phyloP scores from a whole-genome alignment of 2,329 filamentous ascomycete genomes.

The Thielaviopsis ethacetica region DNA sequence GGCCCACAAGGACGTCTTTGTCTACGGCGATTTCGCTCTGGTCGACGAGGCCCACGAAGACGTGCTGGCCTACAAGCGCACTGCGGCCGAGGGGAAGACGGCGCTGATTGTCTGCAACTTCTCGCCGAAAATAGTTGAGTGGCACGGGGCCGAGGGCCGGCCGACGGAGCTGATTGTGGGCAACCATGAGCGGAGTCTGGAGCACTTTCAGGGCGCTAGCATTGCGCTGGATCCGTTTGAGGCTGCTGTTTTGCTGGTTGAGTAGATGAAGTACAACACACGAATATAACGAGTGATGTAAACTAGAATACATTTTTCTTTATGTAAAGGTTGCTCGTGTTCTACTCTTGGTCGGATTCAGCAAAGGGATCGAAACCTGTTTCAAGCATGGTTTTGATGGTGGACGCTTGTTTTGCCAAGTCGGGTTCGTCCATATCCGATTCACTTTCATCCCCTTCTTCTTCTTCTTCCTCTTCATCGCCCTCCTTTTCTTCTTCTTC shows the following conservation, averaged over 20 bases:
- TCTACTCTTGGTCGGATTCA: neutral
- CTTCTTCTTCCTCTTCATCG: constrained; percentile 1
- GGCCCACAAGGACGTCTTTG: constrained; percentile 41
- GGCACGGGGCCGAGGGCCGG: constrained; percentile 16
- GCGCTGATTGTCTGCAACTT: constrained; percentile 26
- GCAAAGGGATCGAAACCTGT: neutral
- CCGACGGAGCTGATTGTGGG: constrained; percentile 22
- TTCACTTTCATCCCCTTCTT: neutral
- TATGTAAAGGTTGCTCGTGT: too few species aligned
- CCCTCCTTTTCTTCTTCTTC: constrained; percentile 17
- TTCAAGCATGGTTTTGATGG: neutral
- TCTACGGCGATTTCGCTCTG: constrained; percentile 38
- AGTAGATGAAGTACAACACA: neutral
- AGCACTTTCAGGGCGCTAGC: constrained; percentile 16
- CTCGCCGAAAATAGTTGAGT: constrained; percentile 18
- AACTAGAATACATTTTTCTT: too few species aligned
- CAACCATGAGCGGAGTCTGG: constrained; percentile 17
- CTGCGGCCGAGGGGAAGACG: constrained; percentile 17
- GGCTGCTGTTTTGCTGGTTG: constrained; percentile 20
- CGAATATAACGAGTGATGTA: neutral
- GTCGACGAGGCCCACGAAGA: constrained; percentile 18
- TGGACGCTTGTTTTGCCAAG: neutral
- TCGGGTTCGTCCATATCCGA: neutral
- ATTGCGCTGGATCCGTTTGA: constrained; percentile 23
- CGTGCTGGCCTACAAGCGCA: constrained; percentile 24